Conservation (phyloP, 2,329 filamentous ascomycete genomes). For the Calonectria hongkongensis region DNA sequence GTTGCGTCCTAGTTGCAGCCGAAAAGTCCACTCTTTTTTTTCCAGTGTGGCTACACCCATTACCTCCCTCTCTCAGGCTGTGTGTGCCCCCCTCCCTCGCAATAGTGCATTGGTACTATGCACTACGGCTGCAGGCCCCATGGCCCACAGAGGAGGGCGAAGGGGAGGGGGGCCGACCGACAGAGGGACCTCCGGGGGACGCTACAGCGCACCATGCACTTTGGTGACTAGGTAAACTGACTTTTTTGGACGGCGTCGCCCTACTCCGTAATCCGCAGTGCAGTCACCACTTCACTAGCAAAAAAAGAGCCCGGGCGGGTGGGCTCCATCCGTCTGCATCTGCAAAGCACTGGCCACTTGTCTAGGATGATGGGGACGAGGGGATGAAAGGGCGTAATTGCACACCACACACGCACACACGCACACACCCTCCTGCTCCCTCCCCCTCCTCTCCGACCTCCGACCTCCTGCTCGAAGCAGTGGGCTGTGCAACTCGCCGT, state of each 20-base stretch:
- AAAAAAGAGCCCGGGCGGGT: slow-evolving; percentile 30
- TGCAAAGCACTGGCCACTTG: slow-evolving; percentile 37
- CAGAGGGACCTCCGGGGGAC: slow-evolving; percentile 8
- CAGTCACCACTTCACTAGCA: slow-evolving; percentile 10
- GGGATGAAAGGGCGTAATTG: slow-evolving; percentile 1
- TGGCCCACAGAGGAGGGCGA: slow-evolving; percentile 54
- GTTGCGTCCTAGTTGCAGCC: slow-evolving; percentile 28
- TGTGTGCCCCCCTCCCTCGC: slow-evolving; percentile 31
- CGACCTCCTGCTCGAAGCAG: background rate
- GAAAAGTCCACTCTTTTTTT: slow-evolving; percentile 37
- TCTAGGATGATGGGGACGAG: slow-evolving; percentile 17
- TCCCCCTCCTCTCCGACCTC: background rate
- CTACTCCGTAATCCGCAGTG: slow-evolving; percentile 21
- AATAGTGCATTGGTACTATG: slow-evolving; percentile 44
- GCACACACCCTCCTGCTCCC: slow-evolving; percentile 1
- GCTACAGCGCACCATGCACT: slow-evolving; percentile 26
- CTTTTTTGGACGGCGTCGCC: slow-evolving; percentile 25
- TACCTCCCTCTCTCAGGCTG: slow-evolving; percentile 44
- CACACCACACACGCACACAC: slow-evolving; percentile 7
- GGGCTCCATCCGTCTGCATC: slow-evolving; percentile 38
- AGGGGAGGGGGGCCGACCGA: slow-evolving; percentile 6
- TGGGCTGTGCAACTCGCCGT: slow-evolving; percentile 42
- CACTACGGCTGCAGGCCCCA: slow-evolving; percentile 41
- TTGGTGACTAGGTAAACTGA: slow-evolving; percentile 24
- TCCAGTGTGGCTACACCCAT: slow-evolving; percentile 27